Conservation (phyloP, 306 rosid species). For the Acmispon strigosus region DNA sequence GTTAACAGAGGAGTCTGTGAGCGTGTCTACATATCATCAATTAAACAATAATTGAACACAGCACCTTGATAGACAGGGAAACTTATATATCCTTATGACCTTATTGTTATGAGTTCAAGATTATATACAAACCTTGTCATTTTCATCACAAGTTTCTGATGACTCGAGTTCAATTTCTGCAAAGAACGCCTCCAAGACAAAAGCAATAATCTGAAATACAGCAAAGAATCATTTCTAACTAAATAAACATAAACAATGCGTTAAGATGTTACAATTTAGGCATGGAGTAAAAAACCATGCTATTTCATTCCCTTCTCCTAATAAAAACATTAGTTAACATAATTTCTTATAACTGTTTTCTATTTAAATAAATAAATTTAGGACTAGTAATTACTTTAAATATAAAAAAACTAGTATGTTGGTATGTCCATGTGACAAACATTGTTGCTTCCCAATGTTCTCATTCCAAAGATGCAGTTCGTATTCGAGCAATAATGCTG, state of each 20-base stretch:
- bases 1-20: neutral
- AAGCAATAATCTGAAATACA: constrained; percentile 78
- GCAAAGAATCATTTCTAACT: constrained; percentile 12
- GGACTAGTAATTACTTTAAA: neutral
- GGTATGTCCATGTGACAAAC: neutral
- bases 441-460: neutral
- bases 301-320: neutral
- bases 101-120: neutral
- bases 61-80: neutral
- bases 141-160: constrained; percentile 40
- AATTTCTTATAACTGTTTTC: neutral
- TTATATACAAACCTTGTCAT: constrained; percentile 53
- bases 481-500: neutral
- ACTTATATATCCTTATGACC: neutral
- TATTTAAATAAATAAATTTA: neutral
- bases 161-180: constrained; percentile 87
- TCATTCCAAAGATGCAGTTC: neutral
- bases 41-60: neutral
- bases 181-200: constrained; percentile 99
- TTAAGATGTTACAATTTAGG: neutral
- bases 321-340: constrained; percentile 10
- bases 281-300: neutral
- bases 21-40: neutral
- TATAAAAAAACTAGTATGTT: neutral
- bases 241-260: neutral